Conservation (phyloP, 2,329 filamentous ascomycete genomes). For the Colletotrichum spinosum region DNA sequence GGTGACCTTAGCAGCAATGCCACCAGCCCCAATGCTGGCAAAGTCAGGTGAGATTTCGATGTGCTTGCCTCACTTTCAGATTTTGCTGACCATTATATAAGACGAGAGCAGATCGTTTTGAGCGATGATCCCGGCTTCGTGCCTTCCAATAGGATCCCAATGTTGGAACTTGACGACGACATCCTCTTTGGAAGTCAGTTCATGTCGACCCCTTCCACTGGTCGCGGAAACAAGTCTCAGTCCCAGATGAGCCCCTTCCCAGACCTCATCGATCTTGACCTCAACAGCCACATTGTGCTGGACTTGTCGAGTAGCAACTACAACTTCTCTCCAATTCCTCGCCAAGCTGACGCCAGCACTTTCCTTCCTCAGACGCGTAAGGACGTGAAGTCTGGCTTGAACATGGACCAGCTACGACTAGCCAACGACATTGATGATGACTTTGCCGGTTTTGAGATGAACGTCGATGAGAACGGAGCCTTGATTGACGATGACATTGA, state of each 20-base stretch:
- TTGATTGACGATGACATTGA: slow-evolving; percentile 58
- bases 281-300: not conserved
- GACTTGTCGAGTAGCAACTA: slow-evolving; percentile 39
- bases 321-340: slow-evolving; percentile 49
- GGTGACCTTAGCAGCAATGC: slow-evolving; percentile 51
- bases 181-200: slow-evolving; percentile 46
- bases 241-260: slow-evolving; percentile 59
- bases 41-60: slow-evolving; percentile 69
- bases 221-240: slow-evolving; percentile 42
- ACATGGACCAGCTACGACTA: slow-evolving; percentile 45
- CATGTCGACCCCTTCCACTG: slow-evolving; percentile 46
- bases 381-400: slow-evolving; percentile 12
- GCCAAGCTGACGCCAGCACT: slow-evolving; percentile 39
- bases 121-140: slow-evolving; percentile 86
- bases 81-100: slow-evolving; percentile 72
- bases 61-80: slow-evolving; percentile 60
- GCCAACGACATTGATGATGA: slow-evolving; percentile 50
- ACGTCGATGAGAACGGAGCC: slow-evolving; percentile 65
- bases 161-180: slow-evolving; percentile 60
- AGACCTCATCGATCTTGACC: slow-evolving; percentile 27
- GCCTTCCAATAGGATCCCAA: slow-evolving; percentile 71
- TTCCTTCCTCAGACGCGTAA: slow-evolving; percentile 24
- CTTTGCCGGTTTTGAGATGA: slow-evolving; percentile 55
- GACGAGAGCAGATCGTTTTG: slow-evolving; percentile 80
- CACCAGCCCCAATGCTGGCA: slow-evolving; percentile 78